phyloP scores from a whole-genome alignment of 306 rosid genomes.

The Vigna hirtella region DNA sequence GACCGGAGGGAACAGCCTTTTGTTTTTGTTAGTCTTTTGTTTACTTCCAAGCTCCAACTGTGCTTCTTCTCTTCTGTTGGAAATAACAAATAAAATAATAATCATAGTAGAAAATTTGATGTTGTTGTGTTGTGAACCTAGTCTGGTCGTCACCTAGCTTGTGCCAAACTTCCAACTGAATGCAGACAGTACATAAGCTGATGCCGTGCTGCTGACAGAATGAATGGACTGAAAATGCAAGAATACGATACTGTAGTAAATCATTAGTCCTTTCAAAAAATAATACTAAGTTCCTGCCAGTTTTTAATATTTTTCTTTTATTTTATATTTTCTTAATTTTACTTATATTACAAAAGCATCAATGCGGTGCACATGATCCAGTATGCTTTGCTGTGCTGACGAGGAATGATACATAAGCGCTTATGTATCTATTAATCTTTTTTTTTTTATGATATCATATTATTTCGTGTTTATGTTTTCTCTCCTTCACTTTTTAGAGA shows the following conservation, averaged over 20 bases:
- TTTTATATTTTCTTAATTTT: background rate
- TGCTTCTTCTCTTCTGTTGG: constrained; percentile 39
- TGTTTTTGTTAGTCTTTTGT: constrained; percentile 46
- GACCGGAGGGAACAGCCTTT: constrained; percentile 41
- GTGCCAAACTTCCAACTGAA: constrained; percentile 11
- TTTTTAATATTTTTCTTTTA: background rate
- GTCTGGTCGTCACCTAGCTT: background rate
- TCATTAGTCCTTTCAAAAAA: background rate
- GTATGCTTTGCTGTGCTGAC: too few species aligned
- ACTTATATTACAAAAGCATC: background rate
- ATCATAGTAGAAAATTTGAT: background rate
- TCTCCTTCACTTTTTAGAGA: too few species aligned
- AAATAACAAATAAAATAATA: constrained; percentile 31
- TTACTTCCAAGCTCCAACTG: constrained; percentile 25
- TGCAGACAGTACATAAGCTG: background rate
- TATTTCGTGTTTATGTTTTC: too few species aligned
- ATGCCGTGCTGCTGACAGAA: background rate
- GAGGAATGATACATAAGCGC: too few species aligned
- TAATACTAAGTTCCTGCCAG: too few species aligned
- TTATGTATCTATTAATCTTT: too few species aligned
- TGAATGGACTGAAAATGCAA: background rate
- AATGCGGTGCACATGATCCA: background rate
- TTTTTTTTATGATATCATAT: too few species aligned
- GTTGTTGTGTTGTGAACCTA: constrained; percentile 21
- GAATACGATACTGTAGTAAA: background rate